phyloP scores from a whole-genome alignment of 2,329 filamentous ascomycete genomes.

The Alternaria viburni region DNA sequence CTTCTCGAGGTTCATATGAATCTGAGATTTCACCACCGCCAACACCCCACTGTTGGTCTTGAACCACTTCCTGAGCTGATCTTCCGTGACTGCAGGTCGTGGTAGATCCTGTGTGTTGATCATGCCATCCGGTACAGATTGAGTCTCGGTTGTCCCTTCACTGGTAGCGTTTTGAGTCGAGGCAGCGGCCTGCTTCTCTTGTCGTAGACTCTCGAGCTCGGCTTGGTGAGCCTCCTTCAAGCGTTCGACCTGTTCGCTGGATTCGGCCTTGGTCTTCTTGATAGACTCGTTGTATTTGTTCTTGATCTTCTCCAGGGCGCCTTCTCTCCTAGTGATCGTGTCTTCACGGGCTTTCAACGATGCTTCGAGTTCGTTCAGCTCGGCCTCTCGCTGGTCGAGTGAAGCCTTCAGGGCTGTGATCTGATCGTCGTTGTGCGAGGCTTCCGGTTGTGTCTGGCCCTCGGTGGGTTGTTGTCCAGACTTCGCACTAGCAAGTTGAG shows the following conservation, averaged over 20 bases:
- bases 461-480: not conserved
- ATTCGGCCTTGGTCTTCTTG: slow-evolving; percentile 55
- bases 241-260: slow-evolving; percentile 44
- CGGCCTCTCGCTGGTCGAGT: slow-evolving; percentile 34
- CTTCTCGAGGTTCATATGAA: slow-evolving; percentile 13
- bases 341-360: slow-evolving; percentile 48
- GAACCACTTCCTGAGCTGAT: slow-evolving; percentile 15
- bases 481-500: slow-evolving; percentile 39
- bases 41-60: slow-evolving; percentile 10
- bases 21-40: slow-evolving; percentile 12
- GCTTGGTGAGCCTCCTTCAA: slow-evolving; percentile 52
- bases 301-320: slow-evolving; percentile 37
- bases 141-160: not conserved
- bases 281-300: slow-evolving; percentile 70
- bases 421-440: slow-evolving; percentile 57
- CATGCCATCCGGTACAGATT: slow-evolving; percentile 10
- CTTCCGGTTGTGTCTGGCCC: slow-evolving; percentile 34
- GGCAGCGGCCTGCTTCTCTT: slow-evolving; percentile 3
- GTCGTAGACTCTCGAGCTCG: slow-evolving; percentile 43
- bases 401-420: slow-evolving; percentile 46
- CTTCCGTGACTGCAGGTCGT: slow-evolving; percentile 15
- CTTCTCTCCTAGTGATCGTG: slow-evolving; percentile 23
- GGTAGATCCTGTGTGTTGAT: slow-evolving; percentile 34
- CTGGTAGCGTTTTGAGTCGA: slow-evolving; percentile 11
- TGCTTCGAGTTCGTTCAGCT: slow-evolving; percentile 49